Conservation (phyloP, 192 early-diverging fungal genomes). For the Coemansia sp. region DNA sequence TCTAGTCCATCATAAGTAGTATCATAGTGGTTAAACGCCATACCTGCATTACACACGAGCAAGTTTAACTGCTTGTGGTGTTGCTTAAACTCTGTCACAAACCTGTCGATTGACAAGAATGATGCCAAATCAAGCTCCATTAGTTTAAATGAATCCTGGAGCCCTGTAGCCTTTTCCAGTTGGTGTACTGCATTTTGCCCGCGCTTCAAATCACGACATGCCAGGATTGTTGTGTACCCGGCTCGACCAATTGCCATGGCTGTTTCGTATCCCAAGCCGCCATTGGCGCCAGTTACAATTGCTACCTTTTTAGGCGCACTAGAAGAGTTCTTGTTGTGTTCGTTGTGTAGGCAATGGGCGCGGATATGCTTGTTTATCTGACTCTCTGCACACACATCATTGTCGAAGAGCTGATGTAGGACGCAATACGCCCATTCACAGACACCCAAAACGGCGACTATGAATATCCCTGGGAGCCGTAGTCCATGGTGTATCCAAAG, state of each 20-base stretch:
- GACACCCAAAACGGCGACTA: conserved; percentile 21
- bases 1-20: conserved; percentile 66
- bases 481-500: conserved; percentile 24
- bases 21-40: conserved; percentile 62
- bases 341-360: conserved; percentile 19
- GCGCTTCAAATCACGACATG: conserved; percentile 42
- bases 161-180: conserved; percentile 24
- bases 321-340: background rate
- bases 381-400: conserved; percentile 23
- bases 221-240: conserved; percentile 57
- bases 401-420: conserved; percentile 24
- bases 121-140: conserved; percentile 61
- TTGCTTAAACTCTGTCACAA: conserved; percentile 35
- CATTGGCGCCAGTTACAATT: conserved; percentile 62
- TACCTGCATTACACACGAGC: conserved; percentile 62
- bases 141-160: conserved; percentile 28
- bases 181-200: conserved; percentile 20
- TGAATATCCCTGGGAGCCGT: conserved; percentile 27
- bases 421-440: conserved; percentile 44
- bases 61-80: conserved; percentile 27
- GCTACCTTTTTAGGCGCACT: conserved; percentile 20
- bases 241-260: conserved; percentile 61
- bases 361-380: conserved; percentile 40
- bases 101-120: conserved; percentile 51
- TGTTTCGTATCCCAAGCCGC: conserved; percentile 64